phyloP scores from a whole-genome alignment of 1,284 basidiomycete species.

The Apiotrichum porosum region DNA sequence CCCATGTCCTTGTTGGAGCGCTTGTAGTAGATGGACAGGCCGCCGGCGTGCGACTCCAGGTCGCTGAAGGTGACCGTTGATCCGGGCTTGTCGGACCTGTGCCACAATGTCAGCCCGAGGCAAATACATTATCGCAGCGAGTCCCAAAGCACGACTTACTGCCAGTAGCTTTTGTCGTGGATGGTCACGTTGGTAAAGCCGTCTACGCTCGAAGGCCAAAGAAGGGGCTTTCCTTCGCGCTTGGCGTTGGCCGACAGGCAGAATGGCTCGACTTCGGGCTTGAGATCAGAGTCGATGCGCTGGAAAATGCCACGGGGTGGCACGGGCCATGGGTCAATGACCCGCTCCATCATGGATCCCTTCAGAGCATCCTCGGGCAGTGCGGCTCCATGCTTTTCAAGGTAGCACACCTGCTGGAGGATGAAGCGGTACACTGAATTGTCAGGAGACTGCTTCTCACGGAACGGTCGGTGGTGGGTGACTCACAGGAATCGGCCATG shows the following conservation, averaged over 20 bases:
- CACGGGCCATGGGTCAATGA: background rate
- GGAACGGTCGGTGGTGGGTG: too few relatives aligned
- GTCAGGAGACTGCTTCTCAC: too few relatives aligned
- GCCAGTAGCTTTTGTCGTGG: constrained; percentile 7
- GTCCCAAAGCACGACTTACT: background rate
- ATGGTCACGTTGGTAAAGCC: background rate
- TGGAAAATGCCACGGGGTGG: constrained; percentile 1
- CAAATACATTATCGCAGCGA: too few relatives aligned
- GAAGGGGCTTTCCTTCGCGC: background rate
- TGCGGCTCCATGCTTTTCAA: background rate
- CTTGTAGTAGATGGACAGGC: constrained; percentile 2
- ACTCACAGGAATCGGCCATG: constrained; percentile 2
- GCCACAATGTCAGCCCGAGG: too few relatives aligned
- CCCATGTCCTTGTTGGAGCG: constrained; percentile 5
- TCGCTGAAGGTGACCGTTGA: constrained; percentile 3
- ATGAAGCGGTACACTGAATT: constrained; percentile 1
- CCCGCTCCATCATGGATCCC: background rate
- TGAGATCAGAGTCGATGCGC: background rate
- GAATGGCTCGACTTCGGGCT: background rate
- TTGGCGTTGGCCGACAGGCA: constrained; percentile 1
- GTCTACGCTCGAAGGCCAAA: background rate
- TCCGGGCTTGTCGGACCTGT: background rate
- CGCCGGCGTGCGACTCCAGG: constrained; percentile 1
- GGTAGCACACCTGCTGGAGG: background rate
- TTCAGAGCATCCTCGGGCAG: background rate